These are phyloP conservation scores for Xylaria castorea DNA, from an alignment of 495 filamentous ascomycete species.

Conservation along the genomic window DNA sequence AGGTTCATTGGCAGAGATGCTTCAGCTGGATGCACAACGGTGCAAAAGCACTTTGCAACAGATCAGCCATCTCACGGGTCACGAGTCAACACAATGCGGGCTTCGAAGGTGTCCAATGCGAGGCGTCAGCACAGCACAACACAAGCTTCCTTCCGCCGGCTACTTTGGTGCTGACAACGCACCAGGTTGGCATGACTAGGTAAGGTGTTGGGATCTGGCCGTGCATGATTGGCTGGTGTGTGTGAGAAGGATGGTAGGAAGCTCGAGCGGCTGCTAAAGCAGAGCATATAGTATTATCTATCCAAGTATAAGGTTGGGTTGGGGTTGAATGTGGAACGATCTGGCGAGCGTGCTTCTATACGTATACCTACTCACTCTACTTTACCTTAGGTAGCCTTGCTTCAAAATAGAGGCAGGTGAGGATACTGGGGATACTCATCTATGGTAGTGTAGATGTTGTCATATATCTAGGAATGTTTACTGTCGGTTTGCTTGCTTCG, in stretches of 20 bases:
- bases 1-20: conserved; percentile 5
- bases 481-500: background rate
- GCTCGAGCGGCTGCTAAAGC: conserved; percentile 17
- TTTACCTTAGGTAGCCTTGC: background rate
- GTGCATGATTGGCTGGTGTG: conserved; percentile 14
- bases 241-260: conserved; percentile 14
- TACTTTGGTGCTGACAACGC: conserved; percentile 14
- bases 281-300: background rate
- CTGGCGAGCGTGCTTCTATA: background rate
- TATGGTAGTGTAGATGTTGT: background rate
- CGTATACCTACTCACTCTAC: too few relatives aligned
- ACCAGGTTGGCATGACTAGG: conserved; percentile 2
- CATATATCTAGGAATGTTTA: background rate
- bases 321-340: background rate
- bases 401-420: background rate
- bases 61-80: conserved; percentile 19
- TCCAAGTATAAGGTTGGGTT: background rate
- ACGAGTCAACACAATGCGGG: conserved; percentile 10
- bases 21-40: conserved; percentile 21
- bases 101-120: conserved; percentile 22
- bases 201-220: background rate
- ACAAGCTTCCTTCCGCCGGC: background rate
- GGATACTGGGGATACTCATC: background rate
- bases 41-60: conserved; percentile 12
- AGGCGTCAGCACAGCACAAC: conserved; percentile 13